Base-by-base conservation (phyloP, 345 rosid species). In the Lepidium didymum region DNA sequence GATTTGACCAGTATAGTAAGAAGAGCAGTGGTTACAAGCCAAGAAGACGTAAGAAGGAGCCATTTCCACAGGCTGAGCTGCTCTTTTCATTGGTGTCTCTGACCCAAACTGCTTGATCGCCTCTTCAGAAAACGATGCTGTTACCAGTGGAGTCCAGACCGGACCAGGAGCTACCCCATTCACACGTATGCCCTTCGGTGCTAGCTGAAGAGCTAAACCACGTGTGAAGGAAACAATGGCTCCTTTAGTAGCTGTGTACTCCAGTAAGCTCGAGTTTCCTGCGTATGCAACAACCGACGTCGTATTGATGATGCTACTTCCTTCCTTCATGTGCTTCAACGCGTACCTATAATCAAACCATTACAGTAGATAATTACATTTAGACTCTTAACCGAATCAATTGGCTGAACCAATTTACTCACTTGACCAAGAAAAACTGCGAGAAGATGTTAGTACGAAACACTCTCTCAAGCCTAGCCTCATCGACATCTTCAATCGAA, bases 101-200 rank as follows among this genome's bases (percentile, higher is more conserved):
- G 69, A 68, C 3, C 96, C 95, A 36, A 89, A 82, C 43, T 74
- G 38, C 2, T 66, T 64, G 21, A 64, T 75, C 72, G 80, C 79
- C 3, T 92, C 90, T 14, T 84, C 83, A 1, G 56, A 56, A 55
- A 85, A 87, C 0, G 96, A 86, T 4, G 92, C 76, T 0, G 95
- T 87, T 38, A 86, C 74, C 72, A 92, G 51, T 1, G 89, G 98
- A 11, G 94, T 92, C 98, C 92, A 87, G 3, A 89, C 84, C 9
- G 91, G 96, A 16, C 98, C 94, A 0, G 95, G 94, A 8, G 91
- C 92, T 0, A 89, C 92, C 0, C 87, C 94, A 3, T 92, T 86
- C 8, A 92, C 91, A 0, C 89, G 82, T 7, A 87, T 82, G 2
- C 92, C 88, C 68, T 35, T 79, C 25, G 59, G 29, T 58, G 81